Evolutionary conservation across 441 rosid genomes (phyloP), one percentile per base, ranked within the genome.

Genomic region (Biscutella laevigata): DNA sequence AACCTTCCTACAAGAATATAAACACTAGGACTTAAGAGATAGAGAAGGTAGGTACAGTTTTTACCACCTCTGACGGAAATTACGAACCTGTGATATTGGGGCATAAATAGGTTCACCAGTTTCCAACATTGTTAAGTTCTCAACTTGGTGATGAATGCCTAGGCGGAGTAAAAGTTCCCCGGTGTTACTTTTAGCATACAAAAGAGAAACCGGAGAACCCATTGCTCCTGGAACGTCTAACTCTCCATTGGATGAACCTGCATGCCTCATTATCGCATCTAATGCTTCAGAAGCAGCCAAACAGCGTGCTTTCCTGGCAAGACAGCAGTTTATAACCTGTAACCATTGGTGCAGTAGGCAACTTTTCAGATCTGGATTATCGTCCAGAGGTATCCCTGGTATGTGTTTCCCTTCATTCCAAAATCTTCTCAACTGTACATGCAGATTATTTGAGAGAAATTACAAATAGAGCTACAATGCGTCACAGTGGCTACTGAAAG

Each of bases 321-420:
- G 66, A 62, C 98, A 92, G 40, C 96, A 79, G 66, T 92, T 92
- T 69, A 92, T 74, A 67, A 92, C 96, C 71, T 88, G 96, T 66
- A 92, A 59, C 71, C 76, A 83, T 68, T 92, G 96, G 76, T 82
- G 81, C 34, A 92, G 65, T 42, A 81, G 89, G 71, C 96, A 88
- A 60, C 84, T 86, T 61, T 86, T 73, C 45, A 92, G 70, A 80
- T 92, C 94, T 11, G 95, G 98, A 57, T 58, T 70, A 70, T 69
- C 71, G 66, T 84, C 86, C 41, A 36, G 25, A 39, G 95, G 95
- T 57, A 88, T 77, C 67, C 95, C 84, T 35, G 95, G 87, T 74
- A 88, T 68, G 59, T 74, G 57, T 51, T 81, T 71, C 74, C 68
- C 88, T 71, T 88, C 89, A 36, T 66, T 71, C 96, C 96, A 92